Base-by-base conservation (phyloP, 2,329 filamentous ascomycete species). In the Monilinia fructigena region DNA sequence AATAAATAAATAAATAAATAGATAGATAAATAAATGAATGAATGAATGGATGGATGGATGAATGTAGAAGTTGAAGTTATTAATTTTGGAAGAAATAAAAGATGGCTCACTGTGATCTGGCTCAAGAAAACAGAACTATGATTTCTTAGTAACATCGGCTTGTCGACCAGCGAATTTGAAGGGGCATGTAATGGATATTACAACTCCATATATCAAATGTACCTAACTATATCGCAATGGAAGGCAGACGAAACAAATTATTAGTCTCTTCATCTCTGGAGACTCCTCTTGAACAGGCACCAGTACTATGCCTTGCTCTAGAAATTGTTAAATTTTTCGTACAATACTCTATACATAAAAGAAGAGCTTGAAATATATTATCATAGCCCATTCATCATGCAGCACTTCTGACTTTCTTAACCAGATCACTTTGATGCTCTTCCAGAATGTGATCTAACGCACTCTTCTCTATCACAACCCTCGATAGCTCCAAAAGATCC, bases 401-500 rank as follows among this genome's bases (percentile, higher is more conserved):
- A 64, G 67, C 69, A 53, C 59, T 68, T 53, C 62, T 71, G 16
- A 72, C 64, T 62, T 73, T 74, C 11, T 68, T 64, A 45, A 71
- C 63, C 68, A 90, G 75, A 76, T 92, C 89, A 74, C 85, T 89
- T 80, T 89, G 84, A 74, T 96, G 93, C 71, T 83, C 79, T 75
- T 82, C 79, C 74, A 97, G 83, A 76, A 98, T 86, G 76, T 86
- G 83, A 77, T 88, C 84, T 75, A 99, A 82, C 47, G 94, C 94
- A 53, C 81, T 80, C 77, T 90, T 86, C 84, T 99, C 95, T 74
- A 99, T 87, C 68, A 99, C 88, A 68, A 99, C 81, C 74, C 93
- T 87, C 64, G 91, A 90, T 64, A 89, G 88, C 81, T 95, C 91
- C 71, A 99, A 80, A 70, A 99, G 79, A 77, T 98, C 91, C 85